Base-by-base conservation (phyloP, 805 yeast species). In the Myxozyma geophila region DNA sequence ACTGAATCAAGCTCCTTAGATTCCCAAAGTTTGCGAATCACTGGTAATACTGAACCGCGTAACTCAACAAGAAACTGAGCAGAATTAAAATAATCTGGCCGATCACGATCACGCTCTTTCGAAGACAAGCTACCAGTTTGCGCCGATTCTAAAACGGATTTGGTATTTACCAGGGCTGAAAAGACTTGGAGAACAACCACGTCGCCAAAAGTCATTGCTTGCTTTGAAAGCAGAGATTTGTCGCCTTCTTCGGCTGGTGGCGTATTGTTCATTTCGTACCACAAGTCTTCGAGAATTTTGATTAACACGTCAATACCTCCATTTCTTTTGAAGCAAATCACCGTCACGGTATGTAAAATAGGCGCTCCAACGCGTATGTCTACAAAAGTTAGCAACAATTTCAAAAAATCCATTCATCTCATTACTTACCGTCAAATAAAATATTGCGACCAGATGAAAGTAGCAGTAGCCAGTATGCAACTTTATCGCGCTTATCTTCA, bases 61-160 rank as follows among this genome's bases (percentile, higher is more conserved):
- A 72, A 64, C 59, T 75, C 77, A 23, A 75, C 71, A 28, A 74
- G 62, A 48, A 75, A 73, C 55, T 74, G 76, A 10, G 61, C 61
- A 1, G 72, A 70, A 37, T 68, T 65, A 59, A 73, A 75, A 60
- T 69, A 70, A 19, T 67, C 72, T 0, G 73, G 70, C 19, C 60
- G 51, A 46, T 64, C 67, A 9, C 62, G 56, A 40, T 70, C 72
- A 1, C 70, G 54, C 15, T 69, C 74, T 21, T 69, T 62, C 7
- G 70, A 57, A n/a, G 65, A 53, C 39, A 74, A 62, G 35, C 63
- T 58, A 10, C 54, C 66, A 13, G 73, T 64, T 39, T 73, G 71
- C 0, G 68, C 54, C n/a, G 72, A 67, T 47, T 74, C 77, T 21
- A 74, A 57, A 17, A 74, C 66, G 13, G 74, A 65, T 60, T 71